Conservation (phyloP, 1,284 basidiomycete genomes). For the Hymenochaete sp. region DNA sequence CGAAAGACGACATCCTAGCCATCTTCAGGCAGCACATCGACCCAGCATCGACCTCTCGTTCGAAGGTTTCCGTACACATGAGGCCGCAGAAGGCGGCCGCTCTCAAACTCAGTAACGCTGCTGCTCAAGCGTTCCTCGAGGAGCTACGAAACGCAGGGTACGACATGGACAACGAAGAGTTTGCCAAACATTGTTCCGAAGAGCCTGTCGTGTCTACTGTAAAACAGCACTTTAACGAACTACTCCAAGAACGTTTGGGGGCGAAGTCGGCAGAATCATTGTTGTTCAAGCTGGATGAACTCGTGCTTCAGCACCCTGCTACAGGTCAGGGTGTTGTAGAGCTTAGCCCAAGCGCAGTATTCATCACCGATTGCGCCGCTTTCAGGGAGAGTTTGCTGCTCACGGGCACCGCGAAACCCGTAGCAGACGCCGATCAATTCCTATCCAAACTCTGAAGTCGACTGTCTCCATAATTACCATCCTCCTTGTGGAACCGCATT, state of each 20-base stretch:
- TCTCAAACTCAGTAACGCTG: slow-evolving; percentile 56
- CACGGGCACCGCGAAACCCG: slow-evolving; percentile 46
- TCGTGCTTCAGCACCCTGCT: slow-evolving; percentile 46
- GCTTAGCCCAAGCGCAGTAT: slow-evolving; percentile 44
- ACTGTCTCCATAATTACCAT: too few relatives aligned
- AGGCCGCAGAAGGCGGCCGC: slow-evolving; percentile 56
- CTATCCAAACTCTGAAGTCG: slow-evolving; percentile 34
- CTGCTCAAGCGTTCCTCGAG: slow-evolving; percentile 55
- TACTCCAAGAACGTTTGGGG: slow-evolving; percentile 34
- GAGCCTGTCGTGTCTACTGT: slow-evolving; percentile 44
- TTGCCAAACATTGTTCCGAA: slow-evolving; percentile 37
- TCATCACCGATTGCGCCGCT: slow-evolving; percentile 57
- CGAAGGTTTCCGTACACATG: slow-evolving; percentile 80
- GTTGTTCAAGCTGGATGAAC: slow-evolving; percentile 40
- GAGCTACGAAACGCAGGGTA: slow-evolving; percentile 45
- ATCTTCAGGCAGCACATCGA: slow-evolving; percentile 70
- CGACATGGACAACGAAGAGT: slow-evolving; percentile 42
- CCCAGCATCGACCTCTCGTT: slow-evolving; percentile 56
- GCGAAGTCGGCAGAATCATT: slow-evolving; percentile 38
- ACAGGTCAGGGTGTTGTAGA: slow-evolving; percentile 42
- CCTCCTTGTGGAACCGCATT: too few relatives aligned
- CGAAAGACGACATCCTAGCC: slow-evolving; percentile 70
- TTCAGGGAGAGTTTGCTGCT: slow-evolving; percentile 61
- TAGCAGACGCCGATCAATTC: slow-evolving; percentile 67
- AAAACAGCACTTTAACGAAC: slow-evolving; percentile 46